These are phyloP conservation scores for Alternaria atra DNA, from an alignment of 2,329 filamentous ascomycete genomes.

Conservation along the genomic window DNA sequence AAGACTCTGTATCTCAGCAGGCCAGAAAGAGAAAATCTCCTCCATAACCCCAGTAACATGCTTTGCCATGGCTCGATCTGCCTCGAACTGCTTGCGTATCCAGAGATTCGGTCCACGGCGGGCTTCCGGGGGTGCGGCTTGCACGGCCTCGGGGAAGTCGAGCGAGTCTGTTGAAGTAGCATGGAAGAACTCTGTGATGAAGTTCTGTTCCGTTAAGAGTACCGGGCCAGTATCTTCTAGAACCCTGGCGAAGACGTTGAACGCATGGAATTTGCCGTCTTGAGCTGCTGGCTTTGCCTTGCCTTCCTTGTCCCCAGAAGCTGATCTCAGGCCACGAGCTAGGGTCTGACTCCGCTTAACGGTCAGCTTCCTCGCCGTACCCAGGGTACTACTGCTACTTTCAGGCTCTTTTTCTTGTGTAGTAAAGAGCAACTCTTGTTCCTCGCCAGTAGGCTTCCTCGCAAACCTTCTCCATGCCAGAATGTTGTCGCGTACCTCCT, in stretches of 20 bases:
- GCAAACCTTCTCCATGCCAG: slow-evolving; percentile 82
- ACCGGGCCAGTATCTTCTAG: slow-evolving; percentile 84
- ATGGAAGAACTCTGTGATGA: slow-evolving; percentile 96
- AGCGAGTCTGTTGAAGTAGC: slow-evolving; percentile 81
- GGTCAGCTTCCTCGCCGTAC: slow-evolving; percentile 85
- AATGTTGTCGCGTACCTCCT: slow-evolving; percentile 81
- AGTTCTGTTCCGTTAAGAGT: slow-evolving; percentile 94
- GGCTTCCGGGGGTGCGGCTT: slow-evolving; percentile 69
- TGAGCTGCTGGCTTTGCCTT: slow-evolving; percentile 65
- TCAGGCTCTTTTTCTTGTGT: slow-evolving; percentile 89
- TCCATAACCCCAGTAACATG: slow-evolving; percentile 89
- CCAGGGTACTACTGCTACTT: slow-evolving; percentile 61
- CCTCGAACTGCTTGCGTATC: slow-evolving; percentile 81
- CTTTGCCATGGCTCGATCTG: slow-evolving; percentile 85
- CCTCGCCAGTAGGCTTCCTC: slow-evolving; percentile 77
- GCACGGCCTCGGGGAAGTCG: slow-evolving; percentile 85
- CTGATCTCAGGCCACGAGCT: slow-evolving; percentile 75
- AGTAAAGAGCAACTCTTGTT: slow-evolving; percentile 87
- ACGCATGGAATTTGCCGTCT: slow-evolving; percentile 75
- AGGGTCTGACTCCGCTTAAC: slow-evolving; percentile 93
- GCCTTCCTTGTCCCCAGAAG: slow-evolving; percentile 68
- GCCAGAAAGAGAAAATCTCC: slow-evolving; percentile 83
- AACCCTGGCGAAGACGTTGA: slow-evolving; percentile 81
- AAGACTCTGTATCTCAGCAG: slow-evolving; percentile 77
- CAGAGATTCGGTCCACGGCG: slow-evolving; percentile 77